Evolutionary conservation across 345 rosid species (phyloP), one percentile per base, ranked within the genome.

Genomic region (Crucihimalaya himalaica): DNA sequence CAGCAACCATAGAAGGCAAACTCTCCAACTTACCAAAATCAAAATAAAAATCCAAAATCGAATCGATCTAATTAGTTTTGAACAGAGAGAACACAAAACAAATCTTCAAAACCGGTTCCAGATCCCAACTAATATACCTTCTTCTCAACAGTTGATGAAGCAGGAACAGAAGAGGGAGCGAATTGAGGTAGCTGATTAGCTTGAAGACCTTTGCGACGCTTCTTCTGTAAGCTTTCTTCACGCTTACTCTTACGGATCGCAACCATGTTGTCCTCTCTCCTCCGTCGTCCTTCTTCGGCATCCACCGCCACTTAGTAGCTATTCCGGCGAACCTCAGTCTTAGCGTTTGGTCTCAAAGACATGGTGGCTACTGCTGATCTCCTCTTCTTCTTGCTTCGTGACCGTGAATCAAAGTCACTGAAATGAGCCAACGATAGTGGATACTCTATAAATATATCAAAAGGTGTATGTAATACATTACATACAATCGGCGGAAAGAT

Each of bases 221-320:
- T 92, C 85, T 92, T 92, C 77, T 83, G 87, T 66, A 92, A 80
- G 86, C 92, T 88, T 80, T 92, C 97, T 67, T 92, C 97, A 51
- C 96, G 79, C 53, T 86, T 85, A 51, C 40, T 92, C 85, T 92
- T 92, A 18, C 97, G 85, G 90, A 92, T 92, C 92, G 89, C 97
- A 51, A 92, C 96, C 96, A 92, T 83, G 79, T 88, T 86, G 61
- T 92, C 97, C 79, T 92, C 97, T 57, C 97, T 78, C 73, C 97
- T 83, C 79, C 97, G 82, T 23, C 97, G 78, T 3, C 96, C 97
- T 75, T 92, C 97, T 9, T 89, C 96, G 3, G 93, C 93, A 75
- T 89, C 93, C 10, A 89, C 93, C 27, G 97, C 86, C 48, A 86
- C 91, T 82, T 91, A 89, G 87, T 91, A 91, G 29, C 82, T 80